Evolutionary conservation across 164 flowering plant species (phyloP), one percentile per base, ranked within the genome.

Genomic region (Saururus chinensis): DNA sequence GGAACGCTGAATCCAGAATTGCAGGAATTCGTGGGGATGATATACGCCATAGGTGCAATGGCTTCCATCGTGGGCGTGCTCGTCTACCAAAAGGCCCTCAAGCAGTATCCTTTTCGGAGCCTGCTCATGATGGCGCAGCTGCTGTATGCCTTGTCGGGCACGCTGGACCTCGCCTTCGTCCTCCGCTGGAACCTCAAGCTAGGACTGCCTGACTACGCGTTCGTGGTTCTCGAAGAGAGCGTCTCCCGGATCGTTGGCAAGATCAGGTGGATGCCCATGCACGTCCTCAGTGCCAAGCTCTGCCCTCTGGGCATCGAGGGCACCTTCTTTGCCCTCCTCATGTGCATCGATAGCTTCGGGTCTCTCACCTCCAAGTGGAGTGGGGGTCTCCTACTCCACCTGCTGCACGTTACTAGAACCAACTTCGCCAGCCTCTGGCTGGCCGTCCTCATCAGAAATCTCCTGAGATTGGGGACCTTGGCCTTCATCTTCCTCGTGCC

Each of bases 211-310:
- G 88, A 88, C 58, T 79, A 59, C 62, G 64, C 83, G 57, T 86
- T 88, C 60, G 87, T 83, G 0, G 58, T 86, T 4, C 52, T 70
- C 57, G 90, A 88, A 49, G 86, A 84, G 64, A 73, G 80, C 37
- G 66, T 77, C 9, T 61, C 78, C 0, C 68, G 78, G 42, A 71
- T 84, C 52, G 57, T 84, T 20, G 61, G 63, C 58, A 70, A 76
- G 22, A 71, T 88, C 20, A 61, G 85, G 64, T 88, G 92, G 96
- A 83, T 78, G 74, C 90, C 96, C 0, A 81, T 88, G 86, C 71
- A 83, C 9, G 83, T 88, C 0, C 60, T 88, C 4, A 83, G 87
- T 70, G 77, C 83, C 13, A 71, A 71, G 61, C 82, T 86, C 0
- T 88, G 92, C 61, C 89, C 62, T 42, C 20, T 42, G 51, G 65